Percentiles rank a stretch among this genome's conserved stretches.
Evolutionary conservation across 352 stramenopile species (phyloP).

Genomic region (Peronospora farinosa): DNA sequence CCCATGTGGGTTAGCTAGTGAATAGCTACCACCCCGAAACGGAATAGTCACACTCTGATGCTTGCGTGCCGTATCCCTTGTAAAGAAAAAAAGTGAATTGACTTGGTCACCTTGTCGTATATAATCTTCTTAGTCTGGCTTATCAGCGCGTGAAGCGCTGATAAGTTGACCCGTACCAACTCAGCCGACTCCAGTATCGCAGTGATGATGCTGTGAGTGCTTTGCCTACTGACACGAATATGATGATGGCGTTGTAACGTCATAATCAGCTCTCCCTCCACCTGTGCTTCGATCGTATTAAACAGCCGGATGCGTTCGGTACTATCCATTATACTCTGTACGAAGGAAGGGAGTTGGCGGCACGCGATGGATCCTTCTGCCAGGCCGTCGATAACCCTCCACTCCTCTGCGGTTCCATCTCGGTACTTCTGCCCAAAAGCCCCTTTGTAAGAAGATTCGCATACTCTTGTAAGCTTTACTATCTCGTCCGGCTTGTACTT

Average conservation of each 20-base stretch:
- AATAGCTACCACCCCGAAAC: too few species aligned
- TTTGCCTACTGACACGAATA: neutral
- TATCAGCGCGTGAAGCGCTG: neutral
- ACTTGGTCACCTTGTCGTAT: neutral
- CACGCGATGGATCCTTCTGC: neutral
- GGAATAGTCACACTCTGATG: neutral
- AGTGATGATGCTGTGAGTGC: neutral
- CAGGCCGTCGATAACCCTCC: slow-evolving; percentile 3
- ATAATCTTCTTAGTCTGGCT: neutral
- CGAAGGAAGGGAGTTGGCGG: neutral
- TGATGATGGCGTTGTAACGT: too few species aligned
- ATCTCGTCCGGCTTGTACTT: neutral
- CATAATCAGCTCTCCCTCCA: slow-evolving; percentile 2
- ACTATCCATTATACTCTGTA: neutral
- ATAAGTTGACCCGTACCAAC: neutral
- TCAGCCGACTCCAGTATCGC: neutral
- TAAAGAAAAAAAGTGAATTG: neutral
- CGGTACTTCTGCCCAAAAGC: neutral
- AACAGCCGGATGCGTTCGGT: neutral
- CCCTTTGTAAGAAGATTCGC: neutral
- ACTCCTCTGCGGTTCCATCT: slow-evolving; percentile 1
- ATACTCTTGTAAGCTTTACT: neutral
- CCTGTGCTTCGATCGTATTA: neutral
- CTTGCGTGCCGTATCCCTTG: neutral
- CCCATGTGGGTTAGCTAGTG: too few species aligned